phyloP scores from a whole-genome alignment of 192 early-diverging fungal genomes.

The Backusella tarrabulga region DNA sequence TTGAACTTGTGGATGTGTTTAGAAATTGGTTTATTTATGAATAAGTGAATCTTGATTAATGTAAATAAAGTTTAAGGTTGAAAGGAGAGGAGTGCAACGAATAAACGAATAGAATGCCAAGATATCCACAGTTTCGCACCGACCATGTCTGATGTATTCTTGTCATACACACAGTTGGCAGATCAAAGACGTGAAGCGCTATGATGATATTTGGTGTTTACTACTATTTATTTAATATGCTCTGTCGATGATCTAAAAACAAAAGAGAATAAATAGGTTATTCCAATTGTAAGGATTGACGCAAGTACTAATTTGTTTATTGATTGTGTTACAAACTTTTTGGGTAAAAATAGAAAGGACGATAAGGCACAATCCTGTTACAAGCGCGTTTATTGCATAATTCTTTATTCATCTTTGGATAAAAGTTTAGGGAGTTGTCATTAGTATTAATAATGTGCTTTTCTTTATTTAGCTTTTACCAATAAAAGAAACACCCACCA shows the following conservation, averaged over 20 bases:
- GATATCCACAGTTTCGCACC: neutral
- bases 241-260: too few relatives aligned
- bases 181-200: neutral
- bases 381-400: neutral
- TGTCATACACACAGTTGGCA: neutral
- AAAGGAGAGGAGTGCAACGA: neutral
- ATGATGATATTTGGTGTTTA: too few relatives aligned
- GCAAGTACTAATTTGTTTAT: neutral
- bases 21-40: neutral
- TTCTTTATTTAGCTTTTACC: neutral
- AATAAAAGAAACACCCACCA: neutral
- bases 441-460: neutral
- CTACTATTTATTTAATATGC: too few relatives aligned
- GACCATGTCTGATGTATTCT: neutral
- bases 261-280: too few relatives aligned
- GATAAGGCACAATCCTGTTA: neutral
- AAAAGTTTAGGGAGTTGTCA: neutral
- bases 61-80: neutral
- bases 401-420: neutral
- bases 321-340: neutral
- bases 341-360: neutral
- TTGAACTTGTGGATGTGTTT: neutral
- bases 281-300: neutral
- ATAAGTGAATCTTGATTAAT: neutral
- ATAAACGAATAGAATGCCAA: neutral